A percentile compares a stretch with the other conserved stretches of the same genome.
phyloP scores from a whole-genome alignment of 2,329 filamentous ascomycete genomes.

The Raffaelea arxii region DNA sequence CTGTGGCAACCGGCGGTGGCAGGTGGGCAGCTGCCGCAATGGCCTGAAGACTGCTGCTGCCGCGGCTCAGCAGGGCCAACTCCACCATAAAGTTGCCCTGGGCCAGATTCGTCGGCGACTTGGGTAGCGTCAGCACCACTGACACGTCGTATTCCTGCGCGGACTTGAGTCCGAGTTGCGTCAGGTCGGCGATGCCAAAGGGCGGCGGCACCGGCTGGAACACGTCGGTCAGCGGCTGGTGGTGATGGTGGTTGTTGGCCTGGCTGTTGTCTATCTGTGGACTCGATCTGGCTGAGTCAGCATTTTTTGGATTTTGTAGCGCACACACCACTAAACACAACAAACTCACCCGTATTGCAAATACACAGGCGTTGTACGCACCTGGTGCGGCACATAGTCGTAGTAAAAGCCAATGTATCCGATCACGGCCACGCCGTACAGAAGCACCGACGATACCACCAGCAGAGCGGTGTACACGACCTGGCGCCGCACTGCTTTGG shows the following conservation, averaged over 20 bases:
- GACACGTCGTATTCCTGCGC: conserved; percentile 79
- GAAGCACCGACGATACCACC: conserved; percentile 27
- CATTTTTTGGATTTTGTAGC: too few relatives aligned
- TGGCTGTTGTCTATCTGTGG: neutral
- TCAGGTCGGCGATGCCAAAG: conserved; percentile 39
- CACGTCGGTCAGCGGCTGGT: conserved; percentile 15
- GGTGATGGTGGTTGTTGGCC: conserved; percentile 30
- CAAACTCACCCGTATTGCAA: conserved; percentile 47
- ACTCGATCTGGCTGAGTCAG: too few relatives aligned
- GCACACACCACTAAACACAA: neutral
- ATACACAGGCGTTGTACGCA: conserved; percentile 41
- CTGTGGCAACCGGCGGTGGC: conserved; percentile 8
- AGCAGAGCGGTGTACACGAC: conserved; percentile 38
- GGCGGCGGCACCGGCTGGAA: conserved; percentile 18
- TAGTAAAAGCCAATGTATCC: conserved; percentile 45
- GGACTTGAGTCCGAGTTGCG: conserved; percentile 46
- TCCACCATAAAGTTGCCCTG: conserved; percentile 94
- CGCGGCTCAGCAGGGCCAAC: conserved; percentile 53
- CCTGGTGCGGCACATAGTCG: conserved; percentile 45
- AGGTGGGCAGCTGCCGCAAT: conserved; percentile 21
- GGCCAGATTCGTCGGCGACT: conserved; percentile 63
- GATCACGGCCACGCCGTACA: conserved; percentile 38
- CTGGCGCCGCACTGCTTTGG: conserved; percentile 39
- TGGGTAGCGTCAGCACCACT: conserved; percentile 66
- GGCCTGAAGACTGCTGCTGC: neutral